These are phyloP conservation scores for Acer saccharum DNA, from an alignment of 345 rosid species.

Conservation along the genomic window DNA sequence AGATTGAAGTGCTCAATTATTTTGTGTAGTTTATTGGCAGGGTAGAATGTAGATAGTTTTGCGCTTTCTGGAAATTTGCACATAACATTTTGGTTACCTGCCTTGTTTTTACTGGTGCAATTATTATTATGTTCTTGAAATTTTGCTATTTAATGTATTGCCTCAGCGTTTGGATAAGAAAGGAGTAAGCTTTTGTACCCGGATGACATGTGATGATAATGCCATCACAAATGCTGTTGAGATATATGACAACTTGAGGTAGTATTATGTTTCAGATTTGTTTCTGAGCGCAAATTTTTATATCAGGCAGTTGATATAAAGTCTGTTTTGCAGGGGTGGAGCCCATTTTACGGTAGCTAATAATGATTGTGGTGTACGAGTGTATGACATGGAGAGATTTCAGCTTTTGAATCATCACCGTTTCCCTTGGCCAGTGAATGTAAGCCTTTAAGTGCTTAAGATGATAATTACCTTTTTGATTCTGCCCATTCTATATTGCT, in stretches of 20 bases:
- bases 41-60: not conserved
- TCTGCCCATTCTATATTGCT: not conserved
- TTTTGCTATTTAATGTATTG: constrained; percentile 6
- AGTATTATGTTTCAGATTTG: not conserved
- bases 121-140: constrained; percentile 9
- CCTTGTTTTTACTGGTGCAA: not conserved
- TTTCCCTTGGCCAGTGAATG: constrained; percentile 73
- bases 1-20: not conserved
- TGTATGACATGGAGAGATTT: constrained; percentile 55
- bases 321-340: constrained; percentile 54
- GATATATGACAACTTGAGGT: constrained; percentile 62
- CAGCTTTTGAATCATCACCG: constrained; percentile 47
- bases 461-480: not conserved
- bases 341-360: constrained; percentile 54
- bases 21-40: not conserved
- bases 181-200: constrained; percentile 62
- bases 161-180: constrained; percentile 49
- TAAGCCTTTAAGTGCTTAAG: constrained; percentile 28
- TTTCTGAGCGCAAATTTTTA: not conserved
- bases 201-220: constrained; percentile 59
- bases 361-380: constrained; percentile 53
- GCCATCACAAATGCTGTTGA: constrained; percentile 64
- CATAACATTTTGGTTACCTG: not conserved
- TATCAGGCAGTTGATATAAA: not conserved
- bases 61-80: not conserved